Base-by-base conservation (phyloP, 2,329 filamentous ascomycete genomes). In the Bipolaris gigantea region DNA sequence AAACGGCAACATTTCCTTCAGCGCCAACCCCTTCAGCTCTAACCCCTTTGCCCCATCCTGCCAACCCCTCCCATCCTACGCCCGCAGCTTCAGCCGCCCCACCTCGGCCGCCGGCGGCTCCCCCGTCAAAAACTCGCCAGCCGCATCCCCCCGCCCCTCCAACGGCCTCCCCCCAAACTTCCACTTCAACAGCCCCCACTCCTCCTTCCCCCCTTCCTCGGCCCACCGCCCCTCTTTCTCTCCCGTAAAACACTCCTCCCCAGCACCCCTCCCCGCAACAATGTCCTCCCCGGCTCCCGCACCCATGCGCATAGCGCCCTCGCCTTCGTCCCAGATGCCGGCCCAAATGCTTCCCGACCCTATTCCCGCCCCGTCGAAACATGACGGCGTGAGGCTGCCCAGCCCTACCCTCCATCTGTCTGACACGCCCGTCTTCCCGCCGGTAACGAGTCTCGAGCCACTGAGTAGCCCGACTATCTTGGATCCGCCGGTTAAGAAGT, bases 401-500 rank as follows among this genome's bases (percentile, higher is more conserved):
- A 69, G 67, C 3, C 30, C 16, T n/a, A 72, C 67, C 34, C 71
- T 74, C n/a, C 65, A 64, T 18, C 60, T 72, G 42, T 64, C 63
- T 3, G 69, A 73, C 46, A 71, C 65, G 9, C 75, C 81, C 0
- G 78, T 86, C 21, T 73, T 88, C 2, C 85, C 85, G 5, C 85
- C 85, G 0, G 71, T 80, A 2, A 79, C 83, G 36, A 77, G 82
- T 1, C 68, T 89, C 43, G 81, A 83, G 9, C 86, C 86, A 0
- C 83, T 80, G 38, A 80, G 82, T 2, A 79, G 79, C 13, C 77
- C 81, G 52, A 81, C 83, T 59, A 84, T 85, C 53, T 68, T 85
- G 46, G 84, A 82, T 15, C 85, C 86, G 21, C 86, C 85, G 2
- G 77, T 84, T 60, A 86, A 89, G 75, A 76, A 78, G 55, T 47